These are phyloP conservation scores for Leishmania aethiopica DNA, from an alignment of 208 protist species.

Conservation along the genomic window DNA sequence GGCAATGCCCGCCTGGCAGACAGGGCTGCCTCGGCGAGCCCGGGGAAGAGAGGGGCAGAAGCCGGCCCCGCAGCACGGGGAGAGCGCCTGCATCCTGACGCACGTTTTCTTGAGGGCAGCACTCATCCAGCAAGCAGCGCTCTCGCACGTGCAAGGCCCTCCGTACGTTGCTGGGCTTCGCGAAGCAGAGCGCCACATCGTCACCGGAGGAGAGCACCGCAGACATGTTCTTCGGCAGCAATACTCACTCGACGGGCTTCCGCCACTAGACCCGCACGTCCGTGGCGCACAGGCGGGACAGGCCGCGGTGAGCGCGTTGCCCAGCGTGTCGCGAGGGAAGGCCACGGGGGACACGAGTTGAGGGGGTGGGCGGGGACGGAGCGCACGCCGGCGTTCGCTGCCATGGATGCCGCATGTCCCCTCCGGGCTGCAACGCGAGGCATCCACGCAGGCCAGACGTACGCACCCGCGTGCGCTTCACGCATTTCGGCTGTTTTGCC, in stretches of 20 bases:
- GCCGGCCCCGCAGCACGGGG: too few relatives aligned
- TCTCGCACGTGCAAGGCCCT: not conserved
- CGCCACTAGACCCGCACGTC: not conserved
- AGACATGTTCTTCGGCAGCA: not conserved
- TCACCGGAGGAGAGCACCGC: not conserved
- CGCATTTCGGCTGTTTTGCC: not conserved
- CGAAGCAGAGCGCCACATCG: not conserved
- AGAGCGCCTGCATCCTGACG: too few relatives aligned
- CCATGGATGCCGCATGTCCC: not conserved
- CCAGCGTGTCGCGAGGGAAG: not conserved
- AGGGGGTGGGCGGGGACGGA: not conserved
- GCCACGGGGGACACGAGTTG: not conserved
- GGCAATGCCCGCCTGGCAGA: too few relatives aligned
- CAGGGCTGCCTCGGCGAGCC: too few relatives aligned
- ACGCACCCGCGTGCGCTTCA: not conserved
- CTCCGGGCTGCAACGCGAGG: too few relatives aligned
- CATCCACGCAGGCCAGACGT: too few relatives aligned
- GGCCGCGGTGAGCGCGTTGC: not conserved
- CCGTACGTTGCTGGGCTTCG: slow-evolving; percentile 20
- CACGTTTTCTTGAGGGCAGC: too few relatives aligned
- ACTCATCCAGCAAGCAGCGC: too few relatives aligned
- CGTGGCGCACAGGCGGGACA: not conserved
- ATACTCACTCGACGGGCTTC: too few relatives aligned
- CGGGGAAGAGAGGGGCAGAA: too few relatives aligned
- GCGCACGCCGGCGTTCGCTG: too few relatives aligned